Percentiles rank a stretch among this genome's conserved stretches.
Conservation (phyloP, 352 stramenopile genomes). For the Blastocystis sp. region DNA sequence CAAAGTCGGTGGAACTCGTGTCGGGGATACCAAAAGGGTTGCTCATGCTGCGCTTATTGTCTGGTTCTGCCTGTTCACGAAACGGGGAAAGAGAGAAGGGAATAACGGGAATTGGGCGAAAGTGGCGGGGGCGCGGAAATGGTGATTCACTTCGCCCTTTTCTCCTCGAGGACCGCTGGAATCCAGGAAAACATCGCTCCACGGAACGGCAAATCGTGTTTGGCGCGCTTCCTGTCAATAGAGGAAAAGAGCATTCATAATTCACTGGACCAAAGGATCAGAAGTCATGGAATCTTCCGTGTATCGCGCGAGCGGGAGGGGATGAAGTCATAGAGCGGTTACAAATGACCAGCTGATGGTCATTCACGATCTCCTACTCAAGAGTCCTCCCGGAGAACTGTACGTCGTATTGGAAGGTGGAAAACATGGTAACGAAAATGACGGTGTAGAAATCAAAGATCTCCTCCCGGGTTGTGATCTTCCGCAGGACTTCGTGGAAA, state of each 20-base stretch:
- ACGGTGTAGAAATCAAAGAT: slow-evolving; percentile 47
- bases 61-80: not conserved
- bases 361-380: slow-evolving; percentile 54
- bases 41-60: slow-evolving; percentile 21
- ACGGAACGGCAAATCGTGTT: too few relatives aligned
- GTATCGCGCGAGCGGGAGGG: not conserved
- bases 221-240: not conserved
- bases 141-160: not conserved
- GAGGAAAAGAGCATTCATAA: not conserved
- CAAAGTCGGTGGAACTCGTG: slow-evolving; percentile 1
- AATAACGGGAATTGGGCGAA: slow-evolving; percentile 40
- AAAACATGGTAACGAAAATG: not conserved
- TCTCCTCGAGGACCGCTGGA: not conserved
- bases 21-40: slow-evolving; percentile 38
- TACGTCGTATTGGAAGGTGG: slow-evolving; percentile 58
- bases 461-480: slow-evolving; percentile 16
- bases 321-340: slow-evolving; percentile 2
- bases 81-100: slow-evolving; percentile 34
- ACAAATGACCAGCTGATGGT: slow-evolving; percentile 39
- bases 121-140: not conserved
- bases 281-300: slow-evolving; percentile 29
- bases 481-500: not conserved
- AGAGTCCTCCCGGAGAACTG: slow-evolving; percentile 66
- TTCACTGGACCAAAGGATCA: not conserved
- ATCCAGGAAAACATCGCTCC: not conserved